Conservation (phyloP, 164 flowering plant genomes). For the Pachysandra terminalis region DNA sequence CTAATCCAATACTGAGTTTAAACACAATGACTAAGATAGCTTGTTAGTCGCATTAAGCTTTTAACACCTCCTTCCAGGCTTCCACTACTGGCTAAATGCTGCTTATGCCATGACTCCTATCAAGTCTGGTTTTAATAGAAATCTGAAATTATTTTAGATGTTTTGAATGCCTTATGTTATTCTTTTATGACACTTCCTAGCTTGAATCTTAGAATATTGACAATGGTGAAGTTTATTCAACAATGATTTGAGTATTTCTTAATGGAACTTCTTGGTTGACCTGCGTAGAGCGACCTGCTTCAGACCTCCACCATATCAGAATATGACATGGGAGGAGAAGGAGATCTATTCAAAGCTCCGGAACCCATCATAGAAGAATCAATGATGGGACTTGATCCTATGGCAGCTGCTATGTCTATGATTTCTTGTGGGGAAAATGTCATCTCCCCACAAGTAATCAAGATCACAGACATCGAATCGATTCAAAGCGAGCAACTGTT, state of each 20-base stretch:
- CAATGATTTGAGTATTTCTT: background rate
- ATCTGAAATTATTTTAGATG: too few relatives aligned
- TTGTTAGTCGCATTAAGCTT: too few relatives aligned
- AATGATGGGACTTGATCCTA: conserved; percentile 47
- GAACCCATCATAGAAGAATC: conserved; percentile 73
- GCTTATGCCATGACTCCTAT: too few relatives aligned
- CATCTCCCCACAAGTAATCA: conserved; percentile 48
- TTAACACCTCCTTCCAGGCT: too few relatives aligned
- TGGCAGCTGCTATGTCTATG: conserved; percentile 72
- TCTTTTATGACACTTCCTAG: background rate
- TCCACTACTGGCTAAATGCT: too few relatives aligned
- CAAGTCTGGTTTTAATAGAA: too few relatives aligned
- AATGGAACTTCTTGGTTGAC: conserved; percentile 1
- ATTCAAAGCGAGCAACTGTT: conserved; percentile 53
- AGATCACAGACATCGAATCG: conserved; percentile 47
- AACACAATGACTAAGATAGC: too few relatives aligned
- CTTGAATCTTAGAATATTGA: conserved; percentile 1
- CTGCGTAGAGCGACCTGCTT: conserved; percentile 36
- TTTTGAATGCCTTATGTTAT: too few relatives aligned
- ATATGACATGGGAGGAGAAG: conserved; percentile 81
- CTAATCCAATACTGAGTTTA: too few relatives aligned
- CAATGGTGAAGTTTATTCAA: background rate
- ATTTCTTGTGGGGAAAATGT: conserved; percentile 72
- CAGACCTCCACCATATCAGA: conserved; percentile 52
- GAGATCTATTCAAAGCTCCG: conserved; percentile 93